phyloP scores from a whole-genome alignment of 257 asterid species.

The Sherardia arvensis region DNA sequence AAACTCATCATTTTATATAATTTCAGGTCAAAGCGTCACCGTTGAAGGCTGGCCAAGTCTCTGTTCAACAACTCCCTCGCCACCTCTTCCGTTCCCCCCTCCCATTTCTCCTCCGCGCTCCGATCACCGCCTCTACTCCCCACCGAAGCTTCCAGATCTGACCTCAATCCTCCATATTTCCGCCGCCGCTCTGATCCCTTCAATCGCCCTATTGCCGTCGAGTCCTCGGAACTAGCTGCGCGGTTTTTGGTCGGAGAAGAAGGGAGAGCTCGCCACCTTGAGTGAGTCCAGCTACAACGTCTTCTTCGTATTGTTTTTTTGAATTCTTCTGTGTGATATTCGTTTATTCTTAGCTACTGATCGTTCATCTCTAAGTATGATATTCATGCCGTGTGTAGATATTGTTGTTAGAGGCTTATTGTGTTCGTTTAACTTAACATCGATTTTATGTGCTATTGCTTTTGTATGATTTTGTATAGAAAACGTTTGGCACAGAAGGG shows the following conservation, averaged over 20 bases:
- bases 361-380: background rate
- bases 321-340: too few species aligned
- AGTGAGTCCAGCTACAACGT: background rate
- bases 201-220: background rate
- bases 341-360: too few species aligned
- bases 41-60: background rate
- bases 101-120: background rate
- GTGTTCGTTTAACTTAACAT: too few species aligned
- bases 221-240: background rate
- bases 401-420: too few species aligned
- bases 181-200: background rate
- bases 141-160: background rate
- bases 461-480: background rate
- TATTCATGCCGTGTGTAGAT: background rate
- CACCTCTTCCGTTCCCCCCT: background rate
- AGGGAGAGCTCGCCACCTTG: background rate
- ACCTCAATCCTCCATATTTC: background rate
- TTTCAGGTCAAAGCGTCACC: background rate
- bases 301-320: background rate
- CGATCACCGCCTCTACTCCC: background rate
- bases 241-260: background rate
- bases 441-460: too few species aligned
- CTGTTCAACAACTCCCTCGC: background rate
- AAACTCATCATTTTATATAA: background rate
- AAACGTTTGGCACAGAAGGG: background rate